Conservation (phyloP, 345 rosid species). For the Salix arbutifolia region DNA sequence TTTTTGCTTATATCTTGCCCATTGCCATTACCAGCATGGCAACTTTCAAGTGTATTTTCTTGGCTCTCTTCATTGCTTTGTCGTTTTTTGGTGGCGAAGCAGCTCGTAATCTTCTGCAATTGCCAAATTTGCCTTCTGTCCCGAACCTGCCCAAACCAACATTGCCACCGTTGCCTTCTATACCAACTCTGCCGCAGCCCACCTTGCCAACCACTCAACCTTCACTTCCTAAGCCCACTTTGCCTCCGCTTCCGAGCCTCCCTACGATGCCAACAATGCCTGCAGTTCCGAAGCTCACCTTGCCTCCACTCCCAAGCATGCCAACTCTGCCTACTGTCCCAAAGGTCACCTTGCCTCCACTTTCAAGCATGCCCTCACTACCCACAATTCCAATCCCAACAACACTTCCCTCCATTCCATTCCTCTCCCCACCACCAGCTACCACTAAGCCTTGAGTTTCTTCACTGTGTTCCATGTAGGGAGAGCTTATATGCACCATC, state of each 20-base stretch:
- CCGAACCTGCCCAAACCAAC: not conserved
- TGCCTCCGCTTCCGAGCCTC: not conserved
- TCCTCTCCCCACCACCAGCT: not conserved
- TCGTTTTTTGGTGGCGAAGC: constrained; percentile 17
- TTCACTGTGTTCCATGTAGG: not conserved
- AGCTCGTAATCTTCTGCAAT: constrained; percentile 28
- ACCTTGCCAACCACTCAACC: constrained; percentile 1
- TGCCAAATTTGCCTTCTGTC: not conserved
- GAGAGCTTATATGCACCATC: not conserved
- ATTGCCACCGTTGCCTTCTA: constrained; percentile 11
- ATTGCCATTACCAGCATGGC: not conserved
- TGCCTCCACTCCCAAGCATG: not conserved
- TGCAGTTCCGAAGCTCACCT: not conserved
- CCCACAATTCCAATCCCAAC: no score
- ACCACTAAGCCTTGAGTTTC: constrained; percentile 17
- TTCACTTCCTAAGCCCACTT: constrained; percentile 2
- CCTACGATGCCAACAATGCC: no score
- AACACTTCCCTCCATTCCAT: no score
- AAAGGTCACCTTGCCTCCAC: constrained; percentile 8
- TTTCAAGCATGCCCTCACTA: constrained; percentile 25
- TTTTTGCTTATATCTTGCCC: no score
- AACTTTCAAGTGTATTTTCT: not conserved
- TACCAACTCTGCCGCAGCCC: no score
- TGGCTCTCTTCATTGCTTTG: constrained; percentile 12
- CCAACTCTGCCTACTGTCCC: constrained; percentile 13